A percentile compares a stretch with the other conserved stretches of the same genome.
Conservation (phyloP, 208 protist species). For the Trichomonas vaginalis region DNA sequence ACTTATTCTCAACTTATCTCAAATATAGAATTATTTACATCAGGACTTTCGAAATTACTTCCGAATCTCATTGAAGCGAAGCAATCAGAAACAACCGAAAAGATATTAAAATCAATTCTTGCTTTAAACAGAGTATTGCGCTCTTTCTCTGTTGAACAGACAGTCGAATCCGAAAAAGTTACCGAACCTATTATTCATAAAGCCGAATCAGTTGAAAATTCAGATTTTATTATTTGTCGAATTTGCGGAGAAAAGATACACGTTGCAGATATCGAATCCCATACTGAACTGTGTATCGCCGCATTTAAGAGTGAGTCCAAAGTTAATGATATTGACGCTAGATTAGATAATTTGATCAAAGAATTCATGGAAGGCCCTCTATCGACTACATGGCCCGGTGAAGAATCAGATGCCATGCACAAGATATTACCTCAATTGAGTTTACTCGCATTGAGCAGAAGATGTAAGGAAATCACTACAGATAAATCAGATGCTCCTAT, state of each 20-base stretch:
- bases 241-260: conserved; percentile 1
- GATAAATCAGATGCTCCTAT: neutral
- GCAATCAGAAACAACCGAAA: neutral
- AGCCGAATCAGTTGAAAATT: neutral
- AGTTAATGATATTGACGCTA: neutral
- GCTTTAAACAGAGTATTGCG: neutral
- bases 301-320: neutral
- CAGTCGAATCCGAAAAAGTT: neutral
- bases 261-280: neutral
- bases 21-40: neutral
- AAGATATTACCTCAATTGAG: neutral
- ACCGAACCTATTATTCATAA: neutral
- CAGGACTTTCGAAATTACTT: neutral
- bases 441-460: neutral
- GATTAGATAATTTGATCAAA: neutral
- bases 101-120: neutral
- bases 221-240: neutral
- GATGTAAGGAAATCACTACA: neutral
- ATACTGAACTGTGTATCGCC: neutral
- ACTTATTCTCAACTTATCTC: neutral
- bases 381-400: neutral
- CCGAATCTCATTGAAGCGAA: neutral
- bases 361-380: neutral
- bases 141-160: neutral
- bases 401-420: neutral